phyloP scores from a whole-genome alignment of 306 rosid species.

The Quercus mongolica region DNA sequence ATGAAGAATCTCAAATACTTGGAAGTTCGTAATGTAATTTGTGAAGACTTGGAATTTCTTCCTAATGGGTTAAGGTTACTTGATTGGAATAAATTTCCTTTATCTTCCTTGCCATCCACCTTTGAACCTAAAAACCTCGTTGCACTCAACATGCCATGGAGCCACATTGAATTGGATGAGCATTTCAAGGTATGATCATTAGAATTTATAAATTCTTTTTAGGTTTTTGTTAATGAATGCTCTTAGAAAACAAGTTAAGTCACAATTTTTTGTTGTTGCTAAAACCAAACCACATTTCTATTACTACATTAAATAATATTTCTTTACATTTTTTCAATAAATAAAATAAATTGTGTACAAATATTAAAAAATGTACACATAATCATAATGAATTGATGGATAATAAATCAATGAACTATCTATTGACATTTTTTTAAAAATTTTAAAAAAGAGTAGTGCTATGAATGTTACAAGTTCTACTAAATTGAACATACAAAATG shows the following conservation, averaged over 20 bases:
- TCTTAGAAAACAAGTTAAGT: not conserved
- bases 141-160: slow-evolving; percentile 17
- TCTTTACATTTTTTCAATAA: too few relatives aligned
- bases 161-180: slow-evolving; percentile 14
- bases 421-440: too few relatives aligned
- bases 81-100: slow-evolving; percentile 32
- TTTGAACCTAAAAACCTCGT: slow-evolving; percentile 22
- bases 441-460: too few relatives aligned
- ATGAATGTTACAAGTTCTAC: too few relatives aligned
- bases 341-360: too few relatives aligned
- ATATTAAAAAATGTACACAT: too few relatives aligned
- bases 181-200: slow-evolving; percentile 20
- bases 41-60: slow-evolving; percentile 10
- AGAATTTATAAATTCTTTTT: not conserved
- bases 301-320: too few relatives aligned
- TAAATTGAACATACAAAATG: too few relatives aligned
- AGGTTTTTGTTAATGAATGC: not conserved
- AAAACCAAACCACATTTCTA: too few relatives aligned
- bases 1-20: slow-evolving; percentile 29
- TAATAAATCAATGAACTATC: too few relatives aligned
- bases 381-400: too few relatives aligned
- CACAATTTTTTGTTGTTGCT: too few relatives aligned
- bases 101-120: slow-evolving; percentile 12
- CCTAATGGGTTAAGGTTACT: slow-evolving; percentile 24
- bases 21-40: slow-evolving; percentile 18